Conservation (phyloP, 306 rosid genomes). For the Citrullus amarus region DNA sequence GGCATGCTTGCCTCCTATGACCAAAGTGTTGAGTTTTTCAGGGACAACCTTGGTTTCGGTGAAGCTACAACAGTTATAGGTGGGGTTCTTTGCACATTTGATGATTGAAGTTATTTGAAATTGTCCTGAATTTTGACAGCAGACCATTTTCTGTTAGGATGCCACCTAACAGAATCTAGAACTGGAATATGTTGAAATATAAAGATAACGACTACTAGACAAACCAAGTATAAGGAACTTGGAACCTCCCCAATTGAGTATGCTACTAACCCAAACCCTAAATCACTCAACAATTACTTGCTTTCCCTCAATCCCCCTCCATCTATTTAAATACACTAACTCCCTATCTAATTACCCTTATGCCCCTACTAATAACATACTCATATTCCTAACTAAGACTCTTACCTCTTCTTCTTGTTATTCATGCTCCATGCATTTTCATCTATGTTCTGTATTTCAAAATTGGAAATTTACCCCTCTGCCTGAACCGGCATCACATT, state of each 20-base stretch:
- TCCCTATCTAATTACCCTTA: too few relatives aligned
- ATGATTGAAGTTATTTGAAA: not conserved
- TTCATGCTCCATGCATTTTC: not conserved
- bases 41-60: slow-evolving; percentile 72
- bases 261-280: too few relatives aligned
- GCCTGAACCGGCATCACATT: not conserved
- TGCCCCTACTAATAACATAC: too few relatives aligned
- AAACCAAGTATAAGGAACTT: too few relatives aligned
- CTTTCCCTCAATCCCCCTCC: too few relatives aligned
- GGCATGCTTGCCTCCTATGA: slow-evolving; percentile 99
- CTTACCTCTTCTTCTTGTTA: not conserved
- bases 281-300: too few relatives aligned
- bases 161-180: too few relatives aligned
- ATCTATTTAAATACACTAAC: too few relatives aligned
- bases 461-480: not conserved
- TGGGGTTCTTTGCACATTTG: slow-evolving; percentile 15
- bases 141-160: not conserved
- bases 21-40: slow-evolving; percentile 87
- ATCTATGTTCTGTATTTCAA: not conserved
- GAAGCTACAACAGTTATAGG: slow-evolving; percentile 75
- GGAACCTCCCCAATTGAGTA: too few relatives aligned
- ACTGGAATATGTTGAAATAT: too few relatives aligned
- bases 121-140: not conserved
- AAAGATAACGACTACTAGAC: too few relatives aligned
- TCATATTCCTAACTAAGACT: too few relatives aligned